Percentiles rank a stretch among this genome's conserved stretches.
Evolutionary conservation across 2,329 filamentous ascomycete genomes (phyloP).

Genomic region (Ophiostoma quercus): DNA sequence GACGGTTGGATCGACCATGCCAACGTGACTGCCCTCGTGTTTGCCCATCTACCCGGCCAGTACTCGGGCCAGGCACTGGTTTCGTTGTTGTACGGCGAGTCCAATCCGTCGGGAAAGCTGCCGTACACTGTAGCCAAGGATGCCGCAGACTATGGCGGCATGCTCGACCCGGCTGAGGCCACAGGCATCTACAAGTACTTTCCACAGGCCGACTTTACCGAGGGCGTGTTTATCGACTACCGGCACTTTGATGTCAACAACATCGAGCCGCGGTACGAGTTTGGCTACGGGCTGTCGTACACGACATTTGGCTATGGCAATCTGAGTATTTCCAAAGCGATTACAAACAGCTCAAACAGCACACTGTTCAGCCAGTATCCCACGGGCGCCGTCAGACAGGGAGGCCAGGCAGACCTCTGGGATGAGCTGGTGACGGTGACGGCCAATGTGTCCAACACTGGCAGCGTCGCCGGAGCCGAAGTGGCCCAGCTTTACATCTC

Average conservation of each 20-base stretch:
- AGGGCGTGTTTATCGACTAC: slow-evolving; percentile 49
- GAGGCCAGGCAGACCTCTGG: slow-evolving; percentile 46
- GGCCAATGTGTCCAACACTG: slow-evolving; percentile 40
- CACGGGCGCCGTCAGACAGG: slow-evolving; percentile 38
- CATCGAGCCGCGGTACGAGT: slow-evolving; percentile 49
- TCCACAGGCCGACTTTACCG: slow-evolving; percentile 22
- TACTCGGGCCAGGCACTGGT: slow-evolving; percentile 53
- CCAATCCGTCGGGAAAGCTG: slow-evolving; percentile 53
- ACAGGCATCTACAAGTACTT: slow-evolving; percentile 38
- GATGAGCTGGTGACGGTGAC: slow-evolving; percentile 40
- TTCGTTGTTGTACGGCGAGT: slow-evolving; percentile 52
- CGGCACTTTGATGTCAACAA: slow-evolving; percentile 47
- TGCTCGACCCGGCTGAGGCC: slow-evolving; percentile 15
- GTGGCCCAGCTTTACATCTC: slow-evolving; percentile 44
- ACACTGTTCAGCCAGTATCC: slow-evolving; percentile 36
- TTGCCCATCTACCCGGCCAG: slow-evolving; percentile 60
- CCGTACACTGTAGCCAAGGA: slow-evolving; percentile 56
- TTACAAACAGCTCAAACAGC: slow-evolving; percentile 14
- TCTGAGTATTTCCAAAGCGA: slow-evolving; percentile 31
- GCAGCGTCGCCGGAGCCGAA: slow-evolving; percentile 39
- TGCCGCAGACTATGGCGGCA: slow-evolving; percentile 43
- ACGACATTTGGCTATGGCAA: slow-evolving; percentile 47
- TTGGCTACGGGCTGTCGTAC: slow-evolving; percentile 53
- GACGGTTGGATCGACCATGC: slow-evolving; percentile 57
- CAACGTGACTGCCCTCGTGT: slow-evolving; percentile 59